Base-by-base conservation (phyloP, 2,329 filamentous ascomycete species). In the Shiraia sp. region DNA sequence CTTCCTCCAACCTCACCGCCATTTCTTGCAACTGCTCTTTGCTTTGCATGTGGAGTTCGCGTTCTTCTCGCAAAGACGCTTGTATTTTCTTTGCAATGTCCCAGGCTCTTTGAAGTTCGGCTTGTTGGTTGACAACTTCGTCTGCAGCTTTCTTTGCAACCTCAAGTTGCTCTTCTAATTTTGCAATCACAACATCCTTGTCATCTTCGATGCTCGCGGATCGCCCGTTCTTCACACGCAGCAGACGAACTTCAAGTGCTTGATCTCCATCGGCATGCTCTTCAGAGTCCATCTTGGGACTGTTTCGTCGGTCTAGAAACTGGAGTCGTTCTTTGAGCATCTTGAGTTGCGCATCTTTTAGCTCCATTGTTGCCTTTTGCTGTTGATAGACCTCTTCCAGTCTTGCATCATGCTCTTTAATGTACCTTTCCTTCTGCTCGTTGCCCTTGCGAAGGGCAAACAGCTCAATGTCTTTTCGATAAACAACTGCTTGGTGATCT, bases 391-490 rank as follows among this genome's bases (percentile, higher is more conserved):
- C 52, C 10, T 62, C 57, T n/a, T 60, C 56, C 1, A 63, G 34
- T 16, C 59, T 59, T 9, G 41, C 38, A 31, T 68, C 61, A 30
- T 50, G 57, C 3, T 67, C 63, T 19, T 55, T 57, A 36, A 67
- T 59, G 31, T 51, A 47, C 40, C 49, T 61, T 36, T 68, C 65
- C 36, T 66, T 67, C 32, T 65, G 63, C 29, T 67, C 63, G 42
- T 61, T 66, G 13, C 53, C 58, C 42, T 68, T 68, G 2, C 65
- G 60, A 8, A 67, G 51, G 5, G 65, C 65, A 47, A 68, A 68
- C 12, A 68, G 46, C 35, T 68, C 65, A 32, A 68, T 68, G 33
- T 68, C 65, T 33, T 67, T 68, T 14, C 65, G 55, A 33, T 68
- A 68, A 36, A 66, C 42, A 29, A 61, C 44, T 10, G 62, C 51